These are phyloP conservation scores for Erythrobasidium hasegawianum DNA, from an alignment of 1,284 basidiomycete genomes.

Conservation along the genomic window DNA sequence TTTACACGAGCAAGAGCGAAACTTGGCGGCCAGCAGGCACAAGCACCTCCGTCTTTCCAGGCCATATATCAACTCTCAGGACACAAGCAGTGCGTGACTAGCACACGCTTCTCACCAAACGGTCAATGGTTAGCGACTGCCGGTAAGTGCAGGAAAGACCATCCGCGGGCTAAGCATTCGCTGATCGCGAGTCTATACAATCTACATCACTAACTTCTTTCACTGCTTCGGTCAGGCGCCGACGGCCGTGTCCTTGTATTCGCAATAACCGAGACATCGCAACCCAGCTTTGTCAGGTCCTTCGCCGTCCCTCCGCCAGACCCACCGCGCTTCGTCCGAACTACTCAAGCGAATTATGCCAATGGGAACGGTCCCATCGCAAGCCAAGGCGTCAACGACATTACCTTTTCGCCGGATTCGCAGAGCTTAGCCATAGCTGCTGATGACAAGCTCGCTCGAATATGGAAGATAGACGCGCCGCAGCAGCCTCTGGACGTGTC, in stretches of 20 bases:
- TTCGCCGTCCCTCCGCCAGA: conserved; percentile 34
- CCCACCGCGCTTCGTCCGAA: conserved; percentile 9
- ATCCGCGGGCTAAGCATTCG: not conserved
- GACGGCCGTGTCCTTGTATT: conserved; percentile 27
- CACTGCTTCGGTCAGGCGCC: conserved; percentile 15
- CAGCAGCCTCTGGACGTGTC: not conserved
- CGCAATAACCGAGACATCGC: conserved; percentile 5
- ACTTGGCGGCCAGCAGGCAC: not conserved
- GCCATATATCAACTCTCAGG: conserved; percentile 49
- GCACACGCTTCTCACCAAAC: conserved; percentile 52
- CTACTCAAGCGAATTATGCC: conserved; percentile 17
- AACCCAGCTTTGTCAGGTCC: conserved; percentile 39
- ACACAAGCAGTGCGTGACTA: conserved; percentile 52
- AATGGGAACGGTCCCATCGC: not conserved
- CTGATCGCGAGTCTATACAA: not conserved
- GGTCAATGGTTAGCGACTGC: conserved; percentile 51
- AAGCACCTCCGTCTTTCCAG: not conserved
- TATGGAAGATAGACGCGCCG: conserved; percentile 65
- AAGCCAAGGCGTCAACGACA: conserved; percentile 68
- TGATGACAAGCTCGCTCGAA: conserved; percentile 77
- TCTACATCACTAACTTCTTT: too few species aligned
- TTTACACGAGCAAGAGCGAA: too few species aligned
- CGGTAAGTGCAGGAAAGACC: conserved; percentile 41
- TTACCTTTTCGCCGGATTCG: conserved; percentile 78
- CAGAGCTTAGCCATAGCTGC: conserved; percentile 80